Conservation (phyloP, 208 protist genomes). For the Trypanosomatidae sp. region DNA sequence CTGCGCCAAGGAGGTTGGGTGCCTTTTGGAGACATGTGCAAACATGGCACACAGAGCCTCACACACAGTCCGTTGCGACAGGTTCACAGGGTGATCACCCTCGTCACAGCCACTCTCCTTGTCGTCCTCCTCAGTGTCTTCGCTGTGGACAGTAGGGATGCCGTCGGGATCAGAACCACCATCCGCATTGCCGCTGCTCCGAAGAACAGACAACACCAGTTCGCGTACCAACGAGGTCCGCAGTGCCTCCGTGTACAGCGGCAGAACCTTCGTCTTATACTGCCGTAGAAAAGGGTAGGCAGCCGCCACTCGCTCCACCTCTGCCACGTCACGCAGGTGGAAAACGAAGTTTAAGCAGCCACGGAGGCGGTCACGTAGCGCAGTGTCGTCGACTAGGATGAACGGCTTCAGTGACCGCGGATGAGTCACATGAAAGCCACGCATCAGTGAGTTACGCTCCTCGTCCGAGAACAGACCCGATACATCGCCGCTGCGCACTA, state of each 20-base stretch:
- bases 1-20: slow-evolving; percentile 34
- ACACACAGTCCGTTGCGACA: slow-evolving; percentile 11
- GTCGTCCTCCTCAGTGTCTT: slow-evolving; percentile 1
- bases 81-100: slow-evolving; percentile 14
- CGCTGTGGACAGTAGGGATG: slow-evolving; percentile 16
- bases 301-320: slow-evolving; percentile 31
- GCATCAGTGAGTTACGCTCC: slow-evolving; percentile 50
- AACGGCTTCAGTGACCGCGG: slow-evolving; percentile 32
- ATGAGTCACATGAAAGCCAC: slow-evolving; percentile 24
- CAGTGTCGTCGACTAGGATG: slow-evolving; percentile 38
- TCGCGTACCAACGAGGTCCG: slow-evolving; percentile 33
- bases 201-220: slow-evolving; percentile 37
- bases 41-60: slow-evolving; percentile 24
- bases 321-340: slow-evolving; percentile 37
- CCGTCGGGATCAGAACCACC: slow-evolving; percentile 13
- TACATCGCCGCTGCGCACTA: slow-evolving; percentile 68
- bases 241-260: slow-evolving; percentile 27
- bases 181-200: slow-evolving; percentile 6
- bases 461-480: slow-evolving; percentile 64
- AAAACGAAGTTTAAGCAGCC: slow-evolving; percentile 58
- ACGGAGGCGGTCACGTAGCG: slow-evolving; percentile 63
- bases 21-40: slow-evolving; percentile 7
- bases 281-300: slow-evolving; percentile 47
- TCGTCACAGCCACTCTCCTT: slow-evolving; percentile 1
- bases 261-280: slow-evolving; percentile 24